phyloP scores from a whole-genome alignment of 83 land plant species.

The Diphasiastrum complanatum region DNA sequence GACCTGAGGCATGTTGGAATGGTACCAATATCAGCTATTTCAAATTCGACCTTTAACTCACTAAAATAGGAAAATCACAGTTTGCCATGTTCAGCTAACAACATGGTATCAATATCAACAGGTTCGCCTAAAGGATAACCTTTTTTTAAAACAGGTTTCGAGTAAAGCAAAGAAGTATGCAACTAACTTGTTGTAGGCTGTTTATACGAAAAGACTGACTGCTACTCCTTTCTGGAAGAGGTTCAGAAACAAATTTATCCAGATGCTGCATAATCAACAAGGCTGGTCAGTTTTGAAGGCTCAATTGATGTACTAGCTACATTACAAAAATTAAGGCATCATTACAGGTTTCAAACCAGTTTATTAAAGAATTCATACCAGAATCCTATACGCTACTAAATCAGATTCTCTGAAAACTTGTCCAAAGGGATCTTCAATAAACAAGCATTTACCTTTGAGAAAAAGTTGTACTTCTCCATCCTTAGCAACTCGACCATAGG shows the following conservation, averaged over 20 bases:
- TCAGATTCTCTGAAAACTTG: too few relatives aligned
- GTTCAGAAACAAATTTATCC: constrained; percentile 62
- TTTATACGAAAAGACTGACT: constrained; percentile 73
- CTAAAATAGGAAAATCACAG: not conserved
- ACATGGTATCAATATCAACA: too few relatives aligned
- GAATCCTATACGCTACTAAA: too few relatives aligned
- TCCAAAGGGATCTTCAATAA: too few relatives aligned
- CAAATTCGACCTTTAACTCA: not conserved
- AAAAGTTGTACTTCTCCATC: constrained; percentile 71
- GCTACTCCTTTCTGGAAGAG: constrained; percentile 68
- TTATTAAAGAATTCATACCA: too few relatives aligned
- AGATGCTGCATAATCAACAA: constrained; percentile 55
- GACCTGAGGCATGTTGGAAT: not conserved
- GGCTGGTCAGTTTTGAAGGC: not conserved
- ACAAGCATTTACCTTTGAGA: constrained; percentile 54
- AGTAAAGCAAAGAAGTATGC: too few relatives aligned
- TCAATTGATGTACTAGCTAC: not conserved
- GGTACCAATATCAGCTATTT: not conserved
- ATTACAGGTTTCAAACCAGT: too few relatives aligned
- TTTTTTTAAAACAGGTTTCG: too few relatives aligned
- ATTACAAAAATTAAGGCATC: not conserved
- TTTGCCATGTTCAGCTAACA: too few relatives aligned
- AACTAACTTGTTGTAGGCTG: constrained; percentile 95
- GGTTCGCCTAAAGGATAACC: too few relatives aligned
- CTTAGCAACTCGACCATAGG: constrained; percentile 69